Evolutionary conservation across 805 yeast species (phyloP).

Genomic region (Wickerhamiella siamensis): DNA sequence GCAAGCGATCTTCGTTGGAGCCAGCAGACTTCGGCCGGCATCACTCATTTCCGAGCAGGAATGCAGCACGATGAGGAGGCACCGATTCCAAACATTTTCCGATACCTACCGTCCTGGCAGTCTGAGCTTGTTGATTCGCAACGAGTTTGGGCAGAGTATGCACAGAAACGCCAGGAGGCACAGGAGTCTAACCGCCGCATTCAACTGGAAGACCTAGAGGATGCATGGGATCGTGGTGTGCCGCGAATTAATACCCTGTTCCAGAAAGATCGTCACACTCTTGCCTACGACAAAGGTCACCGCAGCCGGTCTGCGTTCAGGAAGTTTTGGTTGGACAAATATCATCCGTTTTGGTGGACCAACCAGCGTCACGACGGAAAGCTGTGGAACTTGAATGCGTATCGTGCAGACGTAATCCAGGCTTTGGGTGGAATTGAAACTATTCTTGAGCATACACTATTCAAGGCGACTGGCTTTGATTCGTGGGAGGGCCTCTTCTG

Average conservation of each 20-base stretch:
- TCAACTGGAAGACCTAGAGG: conserved; percentile 86
- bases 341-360: conserved; percentile 95
- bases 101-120: conserved; percentile 94
- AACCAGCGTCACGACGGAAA: conserved; percentile 87
- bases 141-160: conserved; percentile 96
- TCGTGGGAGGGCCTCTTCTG: conserved; percentile 98
- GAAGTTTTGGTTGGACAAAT: conserved; percentile 53
- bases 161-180: conserved; percentile 78
- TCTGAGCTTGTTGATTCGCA: conserved; percentile 88
- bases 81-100: conserved; percentile 80
- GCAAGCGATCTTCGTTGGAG: conserved; percentile 87
- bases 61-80: conserved; percentile 58
- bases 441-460: conserved; percentile 83
- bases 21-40: conserved; percentile 84
- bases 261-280: conserved; percentile 86
- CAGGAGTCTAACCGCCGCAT: conserved; percentile 68
- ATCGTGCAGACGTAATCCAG: conserved; percentile 90
- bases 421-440: conserved; percentile 96
- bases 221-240: conserved; percentile 90
- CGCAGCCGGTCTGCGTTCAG: conserved; percentile 68
- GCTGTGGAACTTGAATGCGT: conserved; percentile 84
- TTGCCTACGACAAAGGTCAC: conserved; percentile 91
- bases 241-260: conserved; percentile 92
- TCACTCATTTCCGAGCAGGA: conserved; percentile 87
- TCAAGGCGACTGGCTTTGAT: conserved; percentile 93